Conservation (phyloP, 805 yeast genomes). For the Starmerella kuoi region DNA sequence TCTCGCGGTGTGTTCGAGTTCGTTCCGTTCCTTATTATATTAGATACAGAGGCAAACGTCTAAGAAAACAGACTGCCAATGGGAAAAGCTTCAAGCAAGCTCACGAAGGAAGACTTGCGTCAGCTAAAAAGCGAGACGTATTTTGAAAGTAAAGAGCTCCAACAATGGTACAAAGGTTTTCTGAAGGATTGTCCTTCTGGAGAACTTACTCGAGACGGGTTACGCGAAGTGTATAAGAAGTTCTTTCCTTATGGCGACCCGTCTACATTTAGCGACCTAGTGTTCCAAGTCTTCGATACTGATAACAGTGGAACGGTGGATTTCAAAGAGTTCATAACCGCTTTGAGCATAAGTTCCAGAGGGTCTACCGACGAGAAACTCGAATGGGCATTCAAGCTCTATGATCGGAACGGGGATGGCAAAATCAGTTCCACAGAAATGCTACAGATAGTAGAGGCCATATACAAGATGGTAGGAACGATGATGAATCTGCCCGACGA, state of each 20-base stretch:
- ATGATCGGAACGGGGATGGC: conserved; percentile 75
- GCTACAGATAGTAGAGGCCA: conserved; percentile 64
- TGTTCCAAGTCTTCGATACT: conserved; percentile 79
- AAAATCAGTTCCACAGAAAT: conserved; percentile 64
- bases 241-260: conserved; percentile 99
- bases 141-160: conserved; percentile 85
- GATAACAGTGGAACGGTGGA: conserved; percentile 72
- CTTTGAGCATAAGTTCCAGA: conserved; percentile 73
- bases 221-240: conserved; percentile 83
- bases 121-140: conserved; percentile 75
- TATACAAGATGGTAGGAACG: conserved; percentile 89
- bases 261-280: conserved; percentile 72
- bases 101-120: conserved; percentile 79
- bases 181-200: conserved; percentile 89
- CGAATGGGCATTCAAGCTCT: conserved; percentile 78
- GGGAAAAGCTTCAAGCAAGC: conserved; percentile 92
- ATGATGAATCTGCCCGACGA: conserved; percentile 83
- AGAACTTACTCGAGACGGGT: conserved; percentile 72
- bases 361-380: conserved; percentile 77
- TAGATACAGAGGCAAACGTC: too few relatives aligned
- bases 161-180: conserved; percentile 98
- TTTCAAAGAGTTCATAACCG: conserved; percentile 84
- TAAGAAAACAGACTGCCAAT: too few relatives aligned
- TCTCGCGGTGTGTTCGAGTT: too few relatives aligned
- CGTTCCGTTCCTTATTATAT: too few relatives aligned